These are phyloP conservation scores for Perkinsus olseni DNA, from an alignment of 169 alveolate species.

Conservation along the genomic window DNA sequence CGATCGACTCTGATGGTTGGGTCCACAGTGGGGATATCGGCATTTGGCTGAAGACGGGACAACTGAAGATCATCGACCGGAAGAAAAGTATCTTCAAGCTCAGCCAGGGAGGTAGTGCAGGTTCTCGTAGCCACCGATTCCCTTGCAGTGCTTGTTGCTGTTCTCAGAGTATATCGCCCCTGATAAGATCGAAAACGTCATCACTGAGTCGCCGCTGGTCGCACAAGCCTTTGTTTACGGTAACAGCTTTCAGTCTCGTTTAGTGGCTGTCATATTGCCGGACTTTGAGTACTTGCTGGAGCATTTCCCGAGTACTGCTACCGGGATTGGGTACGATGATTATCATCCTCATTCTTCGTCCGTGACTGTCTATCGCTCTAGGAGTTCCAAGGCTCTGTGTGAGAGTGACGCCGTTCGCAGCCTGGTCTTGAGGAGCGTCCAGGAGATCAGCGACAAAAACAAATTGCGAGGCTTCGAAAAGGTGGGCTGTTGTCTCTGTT, in stretches of 20 bases:
- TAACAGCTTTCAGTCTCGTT: slow-evolving; percentile 55
- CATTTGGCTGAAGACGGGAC: slow-evolving; percentile 48
- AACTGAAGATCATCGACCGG: slow-evolving; percentile 77
- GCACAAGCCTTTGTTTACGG: slow-evolving; percentile 77
- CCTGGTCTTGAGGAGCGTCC: background rate
- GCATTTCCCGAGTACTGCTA: slow-evolving; percentile 2
- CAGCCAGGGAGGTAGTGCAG: slow-evolving; percentile 8
- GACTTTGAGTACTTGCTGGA: background rate
- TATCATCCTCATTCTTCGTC: background rate
- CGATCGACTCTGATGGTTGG: slow-evolving; percentile 80
- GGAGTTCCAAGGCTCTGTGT: background rate
- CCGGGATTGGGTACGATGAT: background rate
- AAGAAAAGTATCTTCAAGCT: slow-evolving; percentile 71
- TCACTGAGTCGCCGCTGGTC: slow-evolving; percentile 54
- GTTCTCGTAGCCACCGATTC: background rate
- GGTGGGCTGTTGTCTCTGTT: background rate
- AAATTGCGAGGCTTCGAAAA: background rate
- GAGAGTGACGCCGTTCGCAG: background rate
- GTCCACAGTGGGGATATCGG: slow-evolving; percentile 87
- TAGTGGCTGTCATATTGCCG: slow-evolving; percentile 65
- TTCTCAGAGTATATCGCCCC: slow-evolving; percentile 86
- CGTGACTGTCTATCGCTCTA: too few relatives aligned
- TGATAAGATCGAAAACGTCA: slow-evolving; percentile 71
- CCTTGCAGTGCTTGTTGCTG: slow-evolving; percentile 27
- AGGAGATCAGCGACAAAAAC: background rate